phyloP scores from a whole-genome alignment of 2,329 filamentous ascomycete species.

The Coccinonectria pachysandricola region DNA sequence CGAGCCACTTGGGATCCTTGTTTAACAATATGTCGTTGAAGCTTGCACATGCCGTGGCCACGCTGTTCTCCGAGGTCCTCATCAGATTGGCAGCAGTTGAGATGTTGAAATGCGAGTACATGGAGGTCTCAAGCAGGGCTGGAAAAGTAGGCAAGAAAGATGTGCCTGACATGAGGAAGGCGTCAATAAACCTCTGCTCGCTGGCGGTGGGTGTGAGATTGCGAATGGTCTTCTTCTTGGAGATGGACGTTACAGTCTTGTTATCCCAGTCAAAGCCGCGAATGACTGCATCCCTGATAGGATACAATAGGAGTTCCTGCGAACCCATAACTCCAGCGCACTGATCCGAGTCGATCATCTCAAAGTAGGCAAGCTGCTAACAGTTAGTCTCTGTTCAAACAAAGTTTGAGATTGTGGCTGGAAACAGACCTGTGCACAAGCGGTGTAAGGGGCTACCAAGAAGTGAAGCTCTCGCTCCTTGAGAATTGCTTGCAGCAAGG shows the following conservation, averaged over 20 bases:
- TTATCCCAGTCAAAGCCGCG: conserved; percentile 56
- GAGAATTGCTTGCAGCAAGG: conserved; percentile 66
- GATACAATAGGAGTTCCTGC: conserved; percentile 76
- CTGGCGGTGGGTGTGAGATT: conserved; percentile 52
- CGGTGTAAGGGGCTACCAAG: conserved; percentile 77
- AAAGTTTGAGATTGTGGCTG: not conserved
- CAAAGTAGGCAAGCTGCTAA: conserved; percentile 64
- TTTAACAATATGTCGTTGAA: conserved; percentile 70
- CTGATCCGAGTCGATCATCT: conserved; percentile 54
- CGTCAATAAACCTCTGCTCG: conserved; percentile 71
- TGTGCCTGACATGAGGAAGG: conserved; percentile 72
- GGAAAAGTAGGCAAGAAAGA: conserved; percentile 73
- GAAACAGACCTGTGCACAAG: conserved; percentile 65
- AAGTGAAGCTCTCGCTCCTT: conserved; percentile 61
- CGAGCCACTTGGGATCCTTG: conserved; percentile 65
- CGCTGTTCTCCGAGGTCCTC: conserved; percentile 54
- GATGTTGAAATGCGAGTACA: conserved; percentile 50
- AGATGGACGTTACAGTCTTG: conserved; percentile 50
- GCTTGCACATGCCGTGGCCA: conserved; percentile 62
- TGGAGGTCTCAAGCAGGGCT: conserved; percentile 51
- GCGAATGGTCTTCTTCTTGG: conserved; percentile 60
- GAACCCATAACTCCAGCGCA: conserved; percentile 73
- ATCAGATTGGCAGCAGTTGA: conserved; percentile 71
- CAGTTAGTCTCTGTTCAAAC: conserved; percentile 7
- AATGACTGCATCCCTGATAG: conserved; percentile 67